Evolutionary conservation across 106 monocot genomes (phyloP), one percentile per base, ranked within the genome.

Genomic region (Iris macrosiphon): DNA sequence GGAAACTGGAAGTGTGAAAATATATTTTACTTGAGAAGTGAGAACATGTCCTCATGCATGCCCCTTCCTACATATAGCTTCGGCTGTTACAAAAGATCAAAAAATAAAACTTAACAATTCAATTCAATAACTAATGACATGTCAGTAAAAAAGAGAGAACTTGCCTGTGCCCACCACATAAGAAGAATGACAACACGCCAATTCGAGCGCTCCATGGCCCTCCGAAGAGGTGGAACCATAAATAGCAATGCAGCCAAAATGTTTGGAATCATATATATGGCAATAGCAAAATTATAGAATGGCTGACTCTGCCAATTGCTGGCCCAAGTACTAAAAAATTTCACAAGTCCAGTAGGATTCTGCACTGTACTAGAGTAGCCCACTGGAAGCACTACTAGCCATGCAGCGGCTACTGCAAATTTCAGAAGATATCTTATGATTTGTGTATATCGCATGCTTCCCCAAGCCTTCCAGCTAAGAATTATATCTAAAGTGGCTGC

Each of bases 141-240:
- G 15, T 11, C 4, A 15, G 20, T 16, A 32, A 26, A 49, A 0
- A 9, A 56, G 24, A 27, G 38, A 39, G 52, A 40, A 26, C 68
- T 72, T 80, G 56, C 96, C 86, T 86, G 96, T 34, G 95, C 73
- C 95, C 95, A 96, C 95, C 95, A 96, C 66, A 96, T 64, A 59
- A 85, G 65, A 57, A 89, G 51, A 65, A 66, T 45, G 28, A 90
- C 46, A 48, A 90, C 45, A 44, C 49, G 69, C 62, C 52, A 65
- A 75, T 96, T 79, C 13, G 95, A 89, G 14, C 68, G 72, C 53
- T 96, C 95, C 76, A 90, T 68, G 46, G 31, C 21, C 40, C 79
- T 70, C 34, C 74, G 75, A 55, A 90, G 35, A 26, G 74, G 72
- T 40, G 89, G 89, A 65, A 96, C 59, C 65, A 96, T 40, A 68